phyloP scores from a whole-genome alignment of 306 rosid species.

The Gastrolobium villosum region DNA sequence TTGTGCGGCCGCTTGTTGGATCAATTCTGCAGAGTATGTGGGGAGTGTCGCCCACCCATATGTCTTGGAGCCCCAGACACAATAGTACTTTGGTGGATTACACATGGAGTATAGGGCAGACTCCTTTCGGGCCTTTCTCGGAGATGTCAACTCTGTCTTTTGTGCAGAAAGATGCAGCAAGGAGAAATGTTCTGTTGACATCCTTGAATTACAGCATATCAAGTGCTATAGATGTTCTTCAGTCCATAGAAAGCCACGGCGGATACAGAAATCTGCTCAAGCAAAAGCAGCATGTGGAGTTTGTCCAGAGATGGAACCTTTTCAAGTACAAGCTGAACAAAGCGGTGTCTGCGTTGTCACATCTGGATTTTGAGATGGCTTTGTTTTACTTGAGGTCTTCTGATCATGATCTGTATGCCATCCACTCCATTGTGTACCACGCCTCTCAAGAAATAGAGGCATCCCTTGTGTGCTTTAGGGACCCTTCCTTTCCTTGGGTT shows the following conservation, averaged over 20 bases:
- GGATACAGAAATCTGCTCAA: conserved; percentile 85
- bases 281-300: conserved; percentile 73
- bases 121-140: conserved; percentile 97
- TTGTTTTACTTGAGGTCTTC: conserved; percentile 81
- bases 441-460: conserved; percentile 92
- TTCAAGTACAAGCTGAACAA: conserved; percentile 91
- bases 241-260: conserved; percentile 80
- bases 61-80: conserved; percentile 88
- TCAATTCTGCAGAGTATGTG: conserved; percentile 98
- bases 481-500: conserved; percentile 91
- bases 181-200: conserved; percentile 85
- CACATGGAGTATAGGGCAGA: conserved; percentile 97
- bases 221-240: conserved; percentile 77
- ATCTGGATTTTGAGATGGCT: conserved; percentile 88
- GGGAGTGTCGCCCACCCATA: conserved; percentile 96
- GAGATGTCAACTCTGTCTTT: conserved; percentile 76
- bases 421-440: conserved; percentile 82
- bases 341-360: conserved; percentile 86
- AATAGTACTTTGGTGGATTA: conserved; percentile 89
- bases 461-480: conserved; percentile 88
- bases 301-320: conserved; percentile 88
- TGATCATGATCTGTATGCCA: conserved; percentile 89
- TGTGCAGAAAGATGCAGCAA: conserved; percentile 95
- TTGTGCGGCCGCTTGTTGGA: conserved; percentile 91
- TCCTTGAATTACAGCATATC: conserved; percentile 72